Percentiles rank a stretch among this genome's conserved stretches.
Evolutionary conservation across 495 filamentous ascomycete genomes (phyloP).

Genomic region (Hypoxylon lienhwacheense): DNA sequence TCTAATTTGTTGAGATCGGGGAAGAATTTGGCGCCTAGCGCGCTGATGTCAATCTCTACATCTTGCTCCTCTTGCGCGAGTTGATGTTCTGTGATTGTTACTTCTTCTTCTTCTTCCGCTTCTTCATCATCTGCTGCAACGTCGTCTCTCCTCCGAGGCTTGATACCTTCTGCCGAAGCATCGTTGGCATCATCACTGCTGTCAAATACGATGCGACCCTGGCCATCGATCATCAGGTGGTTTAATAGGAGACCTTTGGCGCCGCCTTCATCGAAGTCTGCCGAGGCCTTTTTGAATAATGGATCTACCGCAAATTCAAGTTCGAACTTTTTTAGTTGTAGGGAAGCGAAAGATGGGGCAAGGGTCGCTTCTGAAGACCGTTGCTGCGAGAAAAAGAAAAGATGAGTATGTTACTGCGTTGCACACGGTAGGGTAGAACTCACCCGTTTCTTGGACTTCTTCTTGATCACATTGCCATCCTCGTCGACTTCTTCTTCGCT

Average conservation of each 20-base stretch:
- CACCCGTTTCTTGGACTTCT: constrained; percentile 66
- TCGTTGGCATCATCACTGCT: constrained; percentile 90
- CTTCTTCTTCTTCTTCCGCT: constrained; percentile 45
- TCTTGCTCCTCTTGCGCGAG: constrained; percentile 57
- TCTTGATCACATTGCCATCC: constrained; percentile 72
- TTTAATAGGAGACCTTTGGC: constrained; percentile 95
- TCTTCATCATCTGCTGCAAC: constrained; percentile 55
- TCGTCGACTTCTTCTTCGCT: constrained; percentile 81
- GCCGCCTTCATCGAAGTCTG: constrained; percentile 97
- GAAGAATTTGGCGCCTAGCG: constrained; percentile 80
- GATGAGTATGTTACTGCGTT: constrained; percentile 1
- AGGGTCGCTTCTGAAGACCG: constrained; percentile 90
- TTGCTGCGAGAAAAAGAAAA: constrained; percentile 45
- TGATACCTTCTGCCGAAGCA: constrained; percentile 47
- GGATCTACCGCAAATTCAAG: constrained; percentile 96
- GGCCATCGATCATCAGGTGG: constrained; percentile 87
- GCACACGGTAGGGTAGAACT: neutral
- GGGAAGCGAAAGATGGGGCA: constrained; percentile 78
- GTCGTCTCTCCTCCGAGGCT: constrained; percentile 45
- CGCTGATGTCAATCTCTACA: constrained; percentile 73
- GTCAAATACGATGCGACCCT: constrained; percentile 95
- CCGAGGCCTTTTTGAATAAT: constrained; percentile 96
- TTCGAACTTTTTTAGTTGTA: constrained; percentile 96
- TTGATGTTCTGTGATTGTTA: constrained; percentile 42
- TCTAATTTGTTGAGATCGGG: constrained; percentile 76